Percentiles rank a stretch among this genome's conserved stretches.
These are phyloP conservation scores for Aspergillus texensis DNA, from an alignment of 2,329 filamentous ascomycete species.

Conservation along the genomic window DNA sequence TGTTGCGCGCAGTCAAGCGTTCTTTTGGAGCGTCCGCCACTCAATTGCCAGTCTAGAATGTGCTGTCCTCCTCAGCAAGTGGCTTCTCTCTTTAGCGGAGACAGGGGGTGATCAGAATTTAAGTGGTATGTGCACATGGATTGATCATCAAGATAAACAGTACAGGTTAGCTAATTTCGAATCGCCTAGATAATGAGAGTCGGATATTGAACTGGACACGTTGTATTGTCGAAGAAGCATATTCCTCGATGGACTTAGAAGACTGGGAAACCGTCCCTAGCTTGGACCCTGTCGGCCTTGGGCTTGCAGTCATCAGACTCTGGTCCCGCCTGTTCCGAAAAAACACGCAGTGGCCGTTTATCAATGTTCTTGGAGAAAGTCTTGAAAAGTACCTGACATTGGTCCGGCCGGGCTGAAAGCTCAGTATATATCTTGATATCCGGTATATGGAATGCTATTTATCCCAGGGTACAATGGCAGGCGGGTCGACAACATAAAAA, in stretches of 20 bases:
- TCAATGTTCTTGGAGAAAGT: conserved; percentile 35
- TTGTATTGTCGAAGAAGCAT: conserved; percentile 37
- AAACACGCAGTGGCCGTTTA: conserved; percentile 39
- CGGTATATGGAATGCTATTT: not conserved
- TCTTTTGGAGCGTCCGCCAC: conserved; percentile 43
- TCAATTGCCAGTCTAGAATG: conserved; percentile 41
- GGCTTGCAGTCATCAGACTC: conserved; percentile 32
- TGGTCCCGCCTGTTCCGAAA: conserved; percentile 36
- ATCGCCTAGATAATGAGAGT: conserved; percentile 31
- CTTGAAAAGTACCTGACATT: conserved; percentile 33
- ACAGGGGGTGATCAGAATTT: conserved; percentile 29
- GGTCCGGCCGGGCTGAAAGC: conserved; percentile 19
- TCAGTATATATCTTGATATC: not conserved
- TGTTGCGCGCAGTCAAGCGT: conserved; percentile 39
- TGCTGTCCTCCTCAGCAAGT: conserved; percentile 47
- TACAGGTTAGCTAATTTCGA: not conserved
- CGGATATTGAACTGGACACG: conserved; percentile 36
- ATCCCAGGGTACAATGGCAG: not conserved
- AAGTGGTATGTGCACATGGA: conserved; percentile 26
- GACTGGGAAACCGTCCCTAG: conserved; percentile 26
- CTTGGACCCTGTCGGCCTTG: conserved; percentile 30
- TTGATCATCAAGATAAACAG: not conserved
- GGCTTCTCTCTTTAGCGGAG: conserved; percentile 42
- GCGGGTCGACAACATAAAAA: not conserved
- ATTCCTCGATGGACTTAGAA: conserved; percentile 34